Evolutionary conservation across 352 stramenopile genomes (phyloP).

Genomic region (Phytopythium ostracodes): DNA sequence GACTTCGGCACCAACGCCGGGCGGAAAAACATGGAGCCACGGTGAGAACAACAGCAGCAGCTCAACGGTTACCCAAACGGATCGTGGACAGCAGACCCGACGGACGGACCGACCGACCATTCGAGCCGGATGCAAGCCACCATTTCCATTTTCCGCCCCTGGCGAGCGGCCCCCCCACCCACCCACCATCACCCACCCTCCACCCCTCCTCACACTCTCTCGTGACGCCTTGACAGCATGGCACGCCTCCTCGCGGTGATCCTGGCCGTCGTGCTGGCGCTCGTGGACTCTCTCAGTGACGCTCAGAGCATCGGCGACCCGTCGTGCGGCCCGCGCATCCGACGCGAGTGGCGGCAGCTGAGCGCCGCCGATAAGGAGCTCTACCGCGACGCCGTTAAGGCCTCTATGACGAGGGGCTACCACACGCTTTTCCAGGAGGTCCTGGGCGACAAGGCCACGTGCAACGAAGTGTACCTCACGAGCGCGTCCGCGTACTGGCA

Average conservation of each 20-base stretch:
- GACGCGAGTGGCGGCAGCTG: slow-evolving; percentile 41
- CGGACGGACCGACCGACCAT: not conserved
- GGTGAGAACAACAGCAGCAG: not conserved
- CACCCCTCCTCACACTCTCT: not conserved
- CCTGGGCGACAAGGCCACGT: slow-evolving; percentile 32
- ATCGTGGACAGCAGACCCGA: not conserved
- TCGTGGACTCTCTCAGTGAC: not conserved
- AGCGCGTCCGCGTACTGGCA: slow-evolving; percentile 70
- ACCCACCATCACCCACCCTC: not conserved
- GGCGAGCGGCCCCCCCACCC: not conserved
- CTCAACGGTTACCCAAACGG: not conserved
- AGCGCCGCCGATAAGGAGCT: slow-evolving; percentile 46
- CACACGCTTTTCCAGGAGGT: slow-evolving; percentile 60
- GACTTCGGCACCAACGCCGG: not conserved
- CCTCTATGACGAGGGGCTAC: slow-evolving; percentile 43
- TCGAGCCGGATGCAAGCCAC: not conserved
- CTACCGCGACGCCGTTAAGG: slow-evolving; percentile 55
- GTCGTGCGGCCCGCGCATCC: slow-evolving; percentile 40
- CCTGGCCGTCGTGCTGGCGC: not conserved
- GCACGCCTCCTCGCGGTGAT: not conserved
- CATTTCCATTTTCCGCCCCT: slow-evolving; percentile 6
- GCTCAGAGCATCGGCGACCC: not conserved
- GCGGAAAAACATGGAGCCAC: not conserved
- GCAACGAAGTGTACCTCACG: slow-evolving; percentile 36
- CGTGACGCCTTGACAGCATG: not conserved